A percentile compares a stretch with the other conserved stretches of the same genome.
Conservation (phyloP, 1,139 yeast genomes). For the Geotrichum phurueaensis region DNA sequence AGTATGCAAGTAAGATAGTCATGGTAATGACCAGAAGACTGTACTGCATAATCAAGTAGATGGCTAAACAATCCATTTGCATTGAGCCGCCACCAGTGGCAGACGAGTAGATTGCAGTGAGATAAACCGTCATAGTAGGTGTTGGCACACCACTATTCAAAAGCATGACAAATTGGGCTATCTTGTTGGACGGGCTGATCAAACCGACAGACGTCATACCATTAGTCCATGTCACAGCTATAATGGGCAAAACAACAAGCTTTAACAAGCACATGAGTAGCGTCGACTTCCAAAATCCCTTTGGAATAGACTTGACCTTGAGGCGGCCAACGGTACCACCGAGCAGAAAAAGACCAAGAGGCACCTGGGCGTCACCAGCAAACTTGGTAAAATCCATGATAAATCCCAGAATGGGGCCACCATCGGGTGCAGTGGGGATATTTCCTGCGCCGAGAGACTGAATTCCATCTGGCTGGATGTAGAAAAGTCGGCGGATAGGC, state of each 20-base stretch:
- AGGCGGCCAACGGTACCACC: constrained; percentile 86
- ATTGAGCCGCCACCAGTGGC: constrained; percentile 44
- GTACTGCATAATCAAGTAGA: constrained; percentile 66
- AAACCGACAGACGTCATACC: constrained; percentile 45
- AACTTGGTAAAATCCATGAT: constrained; percentile 72
- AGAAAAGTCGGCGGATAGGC: constrained; percentile 73
- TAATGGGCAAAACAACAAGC: constrained; percentile 52
- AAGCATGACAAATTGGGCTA: constrained; percentile 64
- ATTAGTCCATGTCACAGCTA: constrained; percentile 54
- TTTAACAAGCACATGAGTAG: constrained; percentile 42
- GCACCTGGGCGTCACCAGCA: constrained; percentile 82
- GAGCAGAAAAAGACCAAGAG: constrained; percentile 68
- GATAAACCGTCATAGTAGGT: constrained; percentile 76
- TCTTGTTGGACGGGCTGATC: constrained; percentile 45
- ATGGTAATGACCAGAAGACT: constrained; percentile 52
- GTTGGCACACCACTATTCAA: constrained; percentile 77
- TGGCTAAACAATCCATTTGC: constrained; percentile 84
- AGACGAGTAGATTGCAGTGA: constrained; percentile 77
- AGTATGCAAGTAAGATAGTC: constrained; percentile 43
- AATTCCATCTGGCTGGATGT: constrained; percentile 34
- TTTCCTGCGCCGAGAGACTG: constrained; percentile 29
- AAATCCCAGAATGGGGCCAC: constrained; percentile 74
- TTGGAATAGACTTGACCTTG: constrained; percentile 51
- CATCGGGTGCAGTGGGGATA: constrained; percentile 72
- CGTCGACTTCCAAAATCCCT: constrained; percentile 66